Conservation (phyloP, 495 filamentous ascomycete species). For the Oidiodendron maius region DNA sequence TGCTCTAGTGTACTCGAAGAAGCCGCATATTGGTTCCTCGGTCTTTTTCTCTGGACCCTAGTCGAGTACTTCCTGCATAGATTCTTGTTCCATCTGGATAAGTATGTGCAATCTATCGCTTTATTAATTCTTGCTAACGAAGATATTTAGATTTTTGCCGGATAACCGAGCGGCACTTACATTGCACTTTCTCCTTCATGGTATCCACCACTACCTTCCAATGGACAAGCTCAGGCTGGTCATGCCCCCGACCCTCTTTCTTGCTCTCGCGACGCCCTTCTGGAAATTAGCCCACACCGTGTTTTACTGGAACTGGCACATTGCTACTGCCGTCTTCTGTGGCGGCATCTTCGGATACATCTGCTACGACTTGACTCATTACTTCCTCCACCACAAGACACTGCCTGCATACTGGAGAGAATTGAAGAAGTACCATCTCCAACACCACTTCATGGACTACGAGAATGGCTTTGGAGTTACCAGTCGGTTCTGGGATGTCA, state of each 20-base stretch:
- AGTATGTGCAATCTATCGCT: conserved; percentile 45
- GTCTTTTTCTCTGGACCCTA: conserved; percentile 74
- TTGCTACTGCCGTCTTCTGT: conserved; percentile 70
- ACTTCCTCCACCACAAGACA: conserved; percentile 97
- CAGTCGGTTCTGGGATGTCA: conserved; percentile 90
- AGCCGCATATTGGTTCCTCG: conserved; percentile 29
- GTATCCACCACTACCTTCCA: conserved; percentile 95
- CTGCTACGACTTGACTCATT: conserved; percentile 95
- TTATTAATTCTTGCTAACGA: conserved; percentile 8
- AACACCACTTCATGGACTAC: conserved; percentile 95
- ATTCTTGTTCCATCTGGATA: conserved; percentile 89
- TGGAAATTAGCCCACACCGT: conserved; percentile 86
- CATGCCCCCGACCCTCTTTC: conserved; percentile 90
- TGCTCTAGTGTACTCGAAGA: conserved; percentile 22
- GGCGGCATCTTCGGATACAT: conserved; percentile 95
- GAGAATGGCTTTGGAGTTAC: conserved; percentile 98
- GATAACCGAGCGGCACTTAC: conserved; percentile 89
- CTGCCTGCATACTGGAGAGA: conserved; percentile 81
- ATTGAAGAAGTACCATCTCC: conserved; percentile 94
- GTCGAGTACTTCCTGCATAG: conserved; percentile 89
- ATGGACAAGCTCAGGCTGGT: conserved; percentile 97
- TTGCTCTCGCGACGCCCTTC: conserved; percentile 81
- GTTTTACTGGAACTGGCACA: conserved; percentile 81
- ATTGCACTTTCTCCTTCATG: conserved; percentile 89
- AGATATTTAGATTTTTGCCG: conserved; percentile 62